A percentile compares a stretch with the other conserved stretches of the same genome.
phyloP scores from a whole-genome alignment of 2,329 filamentous ascomycete species.

The Aureobasidium leucospermi region DNA sequence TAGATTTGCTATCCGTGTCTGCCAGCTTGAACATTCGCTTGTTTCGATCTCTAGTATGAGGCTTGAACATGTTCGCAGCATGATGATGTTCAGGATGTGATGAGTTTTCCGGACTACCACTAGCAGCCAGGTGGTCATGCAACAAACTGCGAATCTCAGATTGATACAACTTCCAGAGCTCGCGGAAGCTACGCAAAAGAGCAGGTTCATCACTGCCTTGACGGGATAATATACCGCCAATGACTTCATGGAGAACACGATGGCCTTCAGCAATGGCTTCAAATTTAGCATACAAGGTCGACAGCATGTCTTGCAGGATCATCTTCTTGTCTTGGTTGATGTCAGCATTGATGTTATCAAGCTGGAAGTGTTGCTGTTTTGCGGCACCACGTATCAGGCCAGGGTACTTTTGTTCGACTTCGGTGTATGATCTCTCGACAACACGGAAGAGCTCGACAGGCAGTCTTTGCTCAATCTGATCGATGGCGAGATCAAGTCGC shows the following conservation, averaged over 20 bases:
- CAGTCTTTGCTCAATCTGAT: conserved; percentile 84
- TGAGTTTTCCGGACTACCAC: conserved; percentile 53
- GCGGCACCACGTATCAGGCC: conserved; percentile 54
- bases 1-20: conserved; percentile 73
- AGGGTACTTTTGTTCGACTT: conserved; percentile 90
- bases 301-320: conserved; percentile 84
- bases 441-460: conserved; percentile 91
- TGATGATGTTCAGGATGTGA: conserved; percentile 20
- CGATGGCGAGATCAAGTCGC: conserved; percentile 74
- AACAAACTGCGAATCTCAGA: conserved; percentile 92
- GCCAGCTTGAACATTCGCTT: conserved; percentile 74
- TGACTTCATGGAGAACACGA: conserved; percentile 84
- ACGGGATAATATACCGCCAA: conserved; percentile 75
- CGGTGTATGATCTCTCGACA: conserved; percentile 89
- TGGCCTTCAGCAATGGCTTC: conserved; percentile 96
- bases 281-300: conserved; percentile 91
- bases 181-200: conserved; percentile 83
- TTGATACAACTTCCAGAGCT: conserved; percentile 95
- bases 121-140: conserved; percentile 92
- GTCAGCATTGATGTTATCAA: conserved; percentile 26
- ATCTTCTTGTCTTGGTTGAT: conserved; percentile 57
- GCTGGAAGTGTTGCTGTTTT: conserved; percentile 44
- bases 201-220: conserved; percentile 58
- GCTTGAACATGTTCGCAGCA: conserved; percentile 46
- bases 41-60: conserved; percentile 40